Evolutionary conservation across 192 early-diverging fungal genomes (phyloP).

Genomic region (Thoreauomyces humboldtii): DNA sequence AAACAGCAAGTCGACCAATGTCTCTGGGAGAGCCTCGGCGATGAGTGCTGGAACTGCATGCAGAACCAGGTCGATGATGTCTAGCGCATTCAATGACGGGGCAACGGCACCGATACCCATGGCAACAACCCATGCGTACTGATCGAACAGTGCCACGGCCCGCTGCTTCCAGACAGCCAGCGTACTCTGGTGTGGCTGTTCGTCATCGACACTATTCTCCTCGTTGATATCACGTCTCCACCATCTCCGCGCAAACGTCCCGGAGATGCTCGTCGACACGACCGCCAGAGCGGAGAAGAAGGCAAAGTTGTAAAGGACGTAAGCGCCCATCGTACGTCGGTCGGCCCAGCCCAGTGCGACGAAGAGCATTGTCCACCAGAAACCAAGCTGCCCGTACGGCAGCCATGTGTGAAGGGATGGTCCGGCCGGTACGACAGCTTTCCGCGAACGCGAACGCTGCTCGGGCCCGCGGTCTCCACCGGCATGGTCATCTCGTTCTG

Average conservation of each 20-base stretch:
- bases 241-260: no score
- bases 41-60: neutral
- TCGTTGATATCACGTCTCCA: neutral
- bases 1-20: neutral
- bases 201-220: neutral
- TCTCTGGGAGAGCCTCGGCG: neutral
- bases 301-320: slow-evolving; percentile 29
- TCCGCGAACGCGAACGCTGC: neutral
- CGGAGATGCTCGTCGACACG: slow-evolving; percentile 25
- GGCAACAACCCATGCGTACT: neutral
- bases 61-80: neutral
- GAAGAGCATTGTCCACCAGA: neutral
- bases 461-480: neutral
- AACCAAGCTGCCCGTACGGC: slow-evolving; percentile 15
- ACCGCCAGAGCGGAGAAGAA: slow-evolving; percentile 32
- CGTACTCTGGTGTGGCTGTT: no score
- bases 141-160: neutral
- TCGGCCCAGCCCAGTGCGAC: neutral
- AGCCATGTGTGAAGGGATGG: slow-evolving; percentile 7
- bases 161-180: neutral
- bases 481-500: neutral
- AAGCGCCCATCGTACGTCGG: slow-evolving; percentile 8
- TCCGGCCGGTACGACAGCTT: slow-evolving; percentile 2
- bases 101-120: neutral
- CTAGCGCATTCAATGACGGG: neutral